These are phyloP conservation scores for Colletotrichum viniferum DNA, from an alignment of 2,329 filamentous ascomycete genomes.

Conservation along the genomic window DNA sequence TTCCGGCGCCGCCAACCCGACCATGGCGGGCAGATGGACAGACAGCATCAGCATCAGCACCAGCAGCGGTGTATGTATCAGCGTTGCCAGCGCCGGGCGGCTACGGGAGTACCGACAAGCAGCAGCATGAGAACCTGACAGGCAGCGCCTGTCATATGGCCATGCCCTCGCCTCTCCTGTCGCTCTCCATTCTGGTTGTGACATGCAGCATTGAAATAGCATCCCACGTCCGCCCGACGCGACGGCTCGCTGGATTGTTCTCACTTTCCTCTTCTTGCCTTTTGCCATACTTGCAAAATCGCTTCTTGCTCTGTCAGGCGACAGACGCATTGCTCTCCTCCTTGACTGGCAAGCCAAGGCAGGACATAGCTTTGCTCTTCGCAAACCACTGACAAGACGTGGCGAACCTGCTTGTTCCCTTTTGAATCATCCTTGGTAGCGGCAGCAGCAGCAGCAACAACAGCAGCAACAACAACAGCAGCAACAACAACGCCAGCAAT, in stretches of 20 bases:
- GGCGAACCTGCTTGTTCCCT: neutral
- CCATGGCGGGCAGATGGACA: neutral
- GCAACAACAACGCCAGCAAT: neutral
- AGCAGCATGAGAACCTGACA: neutral
- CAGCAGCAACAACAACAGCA: neutral
- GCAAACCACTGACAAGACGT: neutral
- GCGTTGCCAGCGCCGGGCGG: neutral
- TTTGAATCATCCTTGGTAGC: neutral
- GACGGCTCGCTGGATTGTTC: neutral
- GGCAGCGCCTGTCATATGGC: neutral
- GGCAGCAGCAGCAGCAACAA: neutral
- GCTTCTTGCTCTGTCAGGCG: neutral
- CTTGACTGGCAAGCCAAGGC: conserved; percentile 3
- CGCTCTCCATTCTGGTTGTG: neutral
- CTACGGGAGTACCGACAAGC: neutral
- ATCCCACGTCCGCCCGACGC: neutral
- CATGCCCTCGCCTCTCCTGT: neutral
- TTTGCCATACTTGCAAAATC: neutral
- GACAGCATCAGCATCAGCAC: neutral
- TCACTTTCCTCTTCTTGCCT: neutral
- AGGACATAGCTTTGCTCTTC: conserved; percentile 5
- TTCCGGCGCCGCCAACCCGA: neutral
- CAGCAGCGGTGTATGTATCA: neutral
- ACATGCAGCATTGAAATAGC: conserved; percentile 10
- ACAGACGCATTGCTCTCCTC: neutral